phyloP scores from a whole-genome alignment of 495 filamentous ascomycete genomes.

The Penicillium atrosanguineum region DNA sequence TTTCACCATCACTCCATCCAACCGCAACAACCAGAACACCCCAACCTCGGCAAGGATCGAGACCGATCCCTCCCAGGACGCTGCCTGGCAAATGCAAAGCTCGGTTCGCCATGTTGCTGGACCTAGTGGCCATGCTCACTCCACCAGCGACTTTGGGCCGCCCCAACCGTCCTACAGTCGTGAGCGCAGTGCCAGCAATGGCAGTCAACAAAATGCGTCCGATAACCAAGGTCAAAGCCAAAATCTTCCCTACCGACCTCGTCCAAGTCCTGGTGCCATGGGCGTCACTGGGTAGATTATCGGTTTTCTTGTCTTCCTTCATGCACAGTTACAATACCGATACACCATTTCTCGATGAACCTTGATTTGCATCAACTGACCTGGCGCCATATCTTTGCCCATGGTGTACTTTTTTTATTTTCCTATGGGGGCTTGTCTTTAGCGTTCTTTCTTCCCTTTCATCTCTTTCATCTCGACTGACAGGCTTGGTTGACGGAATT shows the following conservation, averaged over 20 bases:
- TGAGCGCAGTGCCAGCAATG: conserved; percentile 42
- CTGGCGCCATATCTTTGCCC: conserved; percentile 13
- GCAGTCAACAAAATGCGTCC: conserved; percentile 34
- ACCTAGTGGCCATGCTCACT: conserved; percentile 43
- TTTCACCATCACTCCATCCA: conserved; percentile 40
- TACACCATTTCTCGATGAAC: conserved; percentile 23
- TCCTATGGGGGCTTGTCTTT: conserved; percentile 27
- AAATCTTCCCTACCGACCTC: conserved; percentile 40
- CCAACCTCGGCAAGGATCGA: conserved; percentile 63
- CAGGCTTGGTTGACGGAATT: conserved; percentile 39
- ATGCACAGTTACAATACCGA: conserved; percentile 19
- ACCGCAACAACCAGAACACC: conserved; percentile 33
- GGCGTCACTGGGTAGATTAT: conserved; percentile 41
- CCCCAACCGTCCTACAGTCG: conserved; percentile 29
- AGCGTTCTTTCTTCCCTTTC: conserved; percentile 31
- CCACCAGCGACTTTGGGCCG: conserved; percentile 34
- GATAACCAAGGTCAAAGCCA: conserved; percentile 36
- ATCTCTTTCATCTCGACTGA: conserved; percentile 26
- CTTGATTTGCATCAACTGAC: conserved; percentile 23
- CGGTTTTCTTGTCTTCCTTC: conserved; percentile 14
- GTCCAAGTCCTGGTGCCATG: conserved; percentile 43
- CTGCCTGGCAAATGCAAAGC: conserved; percentile 76
- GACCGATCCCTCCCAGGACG: conserved; percentile 67
- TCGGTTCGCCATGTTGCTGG: conserved; percentile 77
- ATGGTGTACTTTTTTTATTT: conserved; percentile 22